Evolutionary conservation across 768 basidiomycete genomes (phyloP), one percentile per base, ranked within the genome.

Genomic region (Thelephora ganbajun): DNA sequence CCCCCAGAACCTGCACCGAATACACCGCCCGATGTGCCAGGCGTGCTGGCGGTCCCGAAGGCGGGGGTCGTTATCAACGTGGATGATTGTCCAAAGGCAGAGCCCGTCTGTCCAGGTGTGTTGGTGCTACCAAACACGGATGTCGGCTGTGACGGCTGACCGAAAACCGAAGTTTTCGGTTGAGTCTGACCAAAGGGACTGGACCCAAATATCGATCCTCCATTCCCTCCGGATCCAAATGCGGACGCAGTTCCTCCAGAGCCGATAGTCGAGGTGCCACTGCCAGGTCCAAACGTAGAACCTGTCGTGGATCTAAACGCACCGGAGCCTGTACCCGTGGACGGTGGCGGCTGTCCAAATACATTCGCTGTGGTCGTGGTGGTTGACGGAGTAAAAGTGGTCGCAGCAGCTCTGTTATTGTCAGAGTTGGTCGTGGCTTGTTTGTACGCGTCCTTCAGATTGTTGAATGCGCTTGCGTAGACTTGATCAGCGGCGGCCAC

Each of bases 401-500:
- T 47, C 9, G 18, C 5, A 7, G 26, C 35, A 11, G 14, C 26
- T 20, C 46, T 11, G 35, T 35, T 13, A 19, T 35, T 43, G 11
- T 61, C 54, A 35, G 49, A 49, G 48, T 69, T 73, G 49, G 69
- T 65, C 9, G 62, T 48, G 1, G 80, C 79, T 54, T 74, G 70
- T 12, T 79, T 70, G 47, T 70, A 76, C 0, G 71, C 65, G 53
- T 76, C 69, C 45, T 58, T 55, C 12, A 71, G 46, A 51, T 82
- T 81, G 34, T 57, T 57, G 12, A 69, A 66, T 2, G 58, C 59
- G 5, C 46, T 49, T 11, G 41, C 33, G 39, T 55, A 50, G 20
- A 63, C 57, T 45, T 72, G 68, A 5, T 79, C 71, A 6, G 83
- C 79, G 13, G 70, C 65, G 6, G 69, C 53, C 30, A 74, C 79